Conservation (phyloP, 306 rosid species). For the Dryas drummondii region DNA sequence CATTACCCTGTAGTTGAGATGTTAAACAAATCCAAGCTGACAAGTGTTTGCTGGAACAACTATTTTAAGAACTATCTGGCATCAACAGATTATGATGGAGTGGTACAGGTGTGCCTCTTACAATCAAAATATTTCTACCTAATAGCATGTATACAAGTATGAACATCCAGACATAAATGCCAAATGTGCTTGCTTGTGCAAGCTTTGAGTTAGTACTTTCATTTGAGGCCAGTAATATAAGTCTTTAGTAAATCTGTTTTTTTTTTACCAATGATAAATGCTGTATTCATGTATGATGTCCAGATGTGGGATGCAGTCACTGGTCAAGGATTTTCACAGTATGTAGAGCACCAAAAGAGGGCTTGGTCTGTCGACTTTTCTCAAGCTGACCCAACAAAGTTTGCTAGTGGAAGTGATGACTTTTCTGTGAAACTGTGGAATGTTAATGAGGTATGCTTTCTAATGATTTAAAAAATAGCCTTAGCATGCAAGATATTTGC, state of each 20-base stretch:
- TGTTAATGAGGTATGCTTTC: conserved; percentile 51
- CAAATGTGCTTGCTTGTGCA: background rate
- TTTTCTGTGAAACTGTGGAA: conserved; percentile 68
- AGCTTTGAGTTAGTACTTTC: background rate
- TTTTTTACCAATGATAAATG: background rate
- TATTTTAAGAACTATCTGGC: conserved; percentile 73
- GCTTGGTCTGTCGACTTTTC: conserved; percentile 87
- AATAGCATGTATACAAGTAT: background rate
- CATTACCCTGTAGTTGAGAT: conserved; percentile 76
- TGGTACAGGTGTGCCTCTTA: conserved; percentile 54
- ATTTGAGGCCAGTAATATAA: background rate
- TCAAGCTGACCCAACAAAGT: conserved; percentile 56
- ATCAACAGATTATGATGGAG: conserved; percentile 74
- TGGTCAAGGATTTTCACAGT: conserved; percentile 53
- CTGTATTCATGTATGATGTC: conserved; percentile 26
- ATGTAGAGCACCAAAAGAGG: conserved; percentile 59
- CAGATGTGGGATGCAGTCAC: conserved; percentile 79
- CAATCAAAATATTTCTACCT: background rate
- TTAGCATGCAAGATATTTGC: background rate
- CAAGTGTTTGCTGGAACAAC: conserved; percentile 75
- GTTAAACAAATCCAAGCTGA: conserved; percentile 63
- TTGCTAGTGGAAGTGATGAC: conserved; percentile 86
- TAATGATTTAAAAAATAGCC: background rate
- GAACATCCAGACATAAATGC: background rate
- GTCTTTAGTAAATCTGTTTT: background rate